Evolutionary conservation across 1,139 yeast genomes (phyloP).

Genomic region (Candida neerlandica): DNA sequence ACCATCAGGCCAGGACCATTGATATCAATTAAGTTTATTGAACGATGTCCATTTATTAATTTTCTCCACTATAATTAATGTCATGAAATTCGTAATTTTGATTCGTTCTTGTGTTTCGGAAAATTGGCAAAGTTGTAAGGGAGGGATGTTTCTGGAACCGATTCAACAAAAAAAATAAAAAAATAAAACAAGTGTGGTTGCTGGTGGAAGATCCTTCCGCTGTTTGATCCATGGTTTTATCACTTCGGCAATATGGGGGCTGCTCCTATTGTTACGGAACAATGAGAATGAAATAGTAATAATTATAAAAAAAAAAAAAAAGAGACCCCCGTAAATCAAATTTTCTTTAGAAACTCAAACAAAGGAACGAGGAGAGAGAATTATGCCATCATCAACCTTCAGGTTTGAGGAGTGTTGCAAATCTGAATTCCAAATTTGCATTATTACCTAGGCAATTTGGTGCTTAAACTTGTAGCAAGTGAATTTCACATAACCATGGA

Average conservation of each 20-base stretch:
- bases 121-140: background rate
- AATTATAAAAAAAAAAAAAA: too few species aligned
- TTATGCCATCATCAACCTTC: too few species aligned
- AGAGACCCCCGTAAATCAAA: constrained; percentile 1
- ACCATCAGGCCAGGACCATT: background rate
- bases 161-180: background rate
- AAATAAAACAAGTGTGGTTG: too few species aligned
- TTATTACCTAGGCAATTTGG: background rate
- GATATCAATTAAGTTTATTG: background rate
- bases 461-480: background rate
- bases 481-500: background rate
- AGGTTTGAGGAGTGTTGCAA: constrained; percentile 1
- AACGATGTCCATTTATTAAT: background rate
- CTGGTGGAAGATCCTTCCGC: background rate
- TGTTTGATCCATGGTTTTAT: background rate
- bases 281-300: background rate
- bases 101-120: background rate
- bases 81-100: constrained; percentile 1
- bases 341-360: constrained; percentile 6
- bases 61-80: background rate
- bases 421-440: constrained; percentile 5
- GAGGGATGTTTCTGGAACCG: background rate
- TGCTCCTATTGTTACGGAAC: background rate
- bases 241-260: background rate
- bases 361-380: background rate